Conservation (phyloP, 1,284 basidiomycete genomes). For the Cryptococcus floricola region DNA sequence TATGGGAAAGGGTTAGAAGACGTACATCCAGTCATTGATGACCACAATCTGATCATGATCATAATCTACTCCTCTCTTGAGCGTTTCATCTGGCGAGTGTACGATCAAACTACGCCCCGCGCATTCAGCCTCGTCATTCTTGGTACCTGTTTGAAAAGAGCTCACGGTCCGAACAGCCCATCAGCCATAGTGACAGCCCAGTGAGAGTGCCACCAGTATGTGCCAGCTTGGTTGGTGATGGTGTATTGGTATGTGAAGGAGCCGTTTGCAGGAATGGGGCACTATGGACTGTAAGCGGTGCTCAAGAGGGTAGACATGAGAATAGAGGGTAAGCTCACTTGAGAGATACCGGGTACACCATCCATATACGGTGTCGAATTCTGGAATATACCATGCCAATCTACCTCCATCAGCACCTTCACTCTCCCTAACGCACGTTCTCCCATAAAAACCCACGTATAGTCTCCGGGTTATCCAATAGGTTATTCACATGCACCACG, state of each 20-base stretch:
- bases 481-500: conserved; percentile 30
- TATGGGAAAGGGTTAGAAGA: not conserved
- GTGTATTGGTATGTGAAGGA: conserved; percentile 52
- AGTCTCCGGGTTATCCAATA: conserved; percentile 20
- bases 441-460: conserved; percentile 17
- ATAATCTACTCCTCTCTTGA: conserved; percentile 16
- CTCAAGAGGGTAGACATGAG: not conserved
- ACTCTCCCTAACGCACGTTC: no score
- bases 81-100: conserved; percentile 20
- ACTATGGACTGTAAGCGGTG: conserved; percentile 25
- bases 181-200: conserved; percentile 28
- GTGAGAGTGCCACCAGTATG: conserved; percentile 38
- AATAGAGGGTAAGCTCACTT: conserved; percentile 8
- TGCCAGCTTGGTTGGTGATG: conserved; percentile 20
- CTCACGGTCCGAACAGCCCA: conserved; percentile 24
- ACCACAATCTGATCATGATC: conserved; percentile 23
- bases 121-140: not conserved
- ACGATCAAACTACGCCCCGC: conserved; percentile 14
- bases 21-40: conserved; percentile 29
- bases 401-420: conserved; percentile 2
- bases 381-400: conserved; percentile 37
- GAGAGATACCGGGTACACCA: conserved; percentile 28
- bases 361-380: conserved; percentile 25
- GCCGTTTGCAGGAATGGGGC: conserved; percentile 54
- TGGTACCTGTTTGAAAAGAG: not conserved